Conservation (phyloP, 2,329 filamentous ascomycete species). For the Fusarium sp. region DNA sequence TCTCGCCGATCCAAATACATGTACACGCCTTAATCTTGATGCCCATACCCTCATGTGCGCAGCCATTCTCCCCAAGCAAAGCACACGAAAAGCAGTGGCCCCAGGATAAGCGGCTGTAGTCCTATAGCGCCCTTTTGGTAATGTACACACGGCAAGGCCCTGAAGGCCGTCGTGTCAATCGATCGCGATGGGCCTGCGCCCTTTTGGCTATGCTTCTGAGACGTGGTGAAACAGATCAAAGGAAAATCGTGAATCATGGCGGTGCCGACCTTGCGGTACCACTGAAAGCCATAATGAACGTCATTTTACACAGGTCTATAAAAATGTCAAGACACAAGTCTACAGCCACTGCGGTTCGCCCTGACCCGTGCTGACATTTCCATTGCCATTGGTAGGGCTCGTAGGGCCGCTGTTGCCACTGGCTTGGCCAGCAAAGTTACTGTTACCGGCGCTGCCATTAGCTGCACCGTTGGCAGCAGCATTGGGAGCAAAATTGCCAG, state of each 20-base stretch:
- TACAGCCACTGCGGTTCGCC: slow-evolving; percentile 54
- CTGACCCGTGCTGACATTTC: slow-evolving; percentile 35
- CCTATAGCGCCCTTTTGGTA: slow-evolving; percentile 45
- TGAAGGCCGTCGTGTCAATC: slow-evolving; percentile 44
- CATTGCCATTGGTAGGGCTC: slow-evolving; percentile 21
- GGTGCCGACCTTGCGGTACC: slow-evolving; percentile 50
- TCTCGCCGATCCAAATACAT: slow-evolving; percentile 48
- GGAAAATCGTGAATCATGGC: slow-evolving; percentile 56
- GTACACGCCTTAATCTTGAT: slow-evolving; percentile 44
- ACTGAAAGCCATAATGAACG: slow-evolving; percentile 39
- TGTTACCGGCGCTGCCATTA: slow-evolving; percentile 4
- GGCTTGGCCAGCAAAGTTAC: slow-evolving; percentile 20
- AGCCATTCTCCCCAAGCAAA: slow-evolving; percentile 27
- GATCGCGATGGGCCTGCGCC: slow-evolving; percentile 37
- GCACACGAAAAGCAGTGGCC: slow-evolving; percentile 22
- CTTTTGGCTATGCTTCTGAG: slow-evolving; percentile 40
- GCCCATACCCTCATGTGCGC: slow-evolving; percentile 21
- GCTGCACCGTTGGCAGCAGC: background rate
- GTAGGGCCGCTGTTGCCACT: slow-evolving; percentile 25
- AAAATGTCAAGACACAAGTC: slow-evolving; percentile 39
- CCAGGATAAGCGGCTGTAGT: slow-evolving; percentile 36
- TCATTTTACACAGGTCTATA: slow-evolving; percentile 49
- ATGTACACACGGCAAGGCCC: slow-evolving; percentile 50
- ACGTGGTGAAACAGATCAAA: slow-evolving; percentile 50
- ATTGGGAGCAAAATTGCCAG: slow-evolving; percentile 38